Conservation (phyloP, 305 asterid genomes). For the Fraxinus platypoda region DNA sequence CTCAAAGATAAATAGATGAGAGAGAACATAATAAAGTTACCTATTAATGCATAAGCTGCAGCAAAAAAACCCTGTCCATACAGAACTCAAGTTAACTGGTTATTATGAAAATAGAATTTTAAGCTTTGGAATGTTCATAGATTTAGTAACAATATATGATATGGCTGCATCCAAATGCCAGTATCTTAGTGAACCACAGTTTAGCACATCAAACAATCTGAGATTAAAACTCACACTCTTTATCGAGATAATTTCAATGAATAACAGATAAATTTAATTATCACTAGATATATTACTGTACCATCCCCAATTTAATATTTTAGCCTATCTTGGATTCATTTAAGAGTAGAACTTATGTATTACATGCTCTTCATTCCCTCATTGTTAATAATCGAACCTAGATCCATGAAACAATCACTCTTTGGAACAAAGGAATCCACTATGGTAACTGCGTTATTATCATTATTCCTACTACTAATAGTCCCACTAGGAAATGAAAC, state of each 20-base stretch:
- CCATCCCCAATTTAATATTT: neutral
- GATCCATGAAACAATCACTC: neutral
- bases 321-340: neutral
- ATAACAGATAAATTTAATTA: neutral
- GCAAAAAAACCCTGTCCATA: slow-evolving; percentile 61
- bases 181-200: slow-evolving; percentile 2
- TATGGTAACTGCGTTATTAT: neutral
- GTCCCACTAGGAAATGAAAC: neutral
- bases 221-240: neutral
- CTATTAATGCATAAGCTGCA: slow-evolving; percentile 56
- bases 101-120: neutral
- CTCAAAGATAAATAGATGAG: slow-evolving; percentile 13
- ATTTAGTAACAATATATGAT: neutral
- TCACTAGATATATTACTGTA: neutral
- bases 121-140: slow-evolving; percentile 3
- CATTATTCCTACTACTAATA: neutral
- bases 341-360: neutral
- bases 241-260: neutral
- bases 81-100: slow-evolving; percentile 14
- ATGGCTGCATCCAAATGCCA: neutral
- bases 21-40: slow-evolving; percentile 38
- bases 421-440: slow-evolving; percentile 3
- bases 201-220: neutral
- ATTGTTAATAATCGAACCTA: neutral
- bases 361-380: neutral